Evolutionary conservation across 2,329 filamentous ascomycete genomes (phyloP), one percentile per base, ranked within the genome.

Genomic region (Aspergillus sp.): DNA sequence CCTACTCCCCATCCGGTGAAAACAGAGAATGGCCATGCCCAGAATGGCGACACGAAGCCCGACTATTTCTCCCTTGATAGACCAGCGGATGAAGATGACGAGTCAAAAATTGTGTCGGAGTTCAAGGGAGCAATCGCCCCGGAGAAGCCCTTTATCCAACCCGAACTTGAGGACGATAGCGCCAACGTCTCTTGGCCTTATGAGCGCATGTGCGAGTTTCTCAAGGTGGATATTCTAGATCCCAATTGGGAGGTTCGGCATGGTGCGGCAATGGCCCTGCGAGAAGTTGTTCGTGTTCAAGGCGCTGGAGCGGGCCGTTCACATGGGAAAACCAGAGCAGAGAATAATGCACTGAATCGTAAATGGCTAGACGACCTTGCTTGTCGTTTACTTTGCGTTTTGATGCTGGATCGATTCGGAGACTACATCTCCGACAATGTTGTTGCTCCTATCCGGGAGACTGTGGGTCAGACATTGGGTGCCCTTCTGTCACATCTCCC

Each of bases 361-460:
- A 85, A 83, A 73, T 99, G 93, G 93, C 85, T 99, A 22, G 91
- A 98, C 72, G 94, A 99, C 72, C 84, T 99, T 55, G 92, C 93
- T n/a, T 97, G 93, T 71, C 91, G 95, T 28, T 85, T 99, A 53
- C 94, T 93, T 76, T 97, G 92, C 74, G 93, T 99, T 56, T 89
- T 99, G 71, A 97, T 99, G 89, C 87, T 99, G 17, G 95, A 99
- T 79, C 89, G 93, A 57, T 99, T 99, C 73, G 96, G 93, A 60
- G 95, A 99, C 74, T 99, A 97, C 79, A 95, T 96, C 7, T 97
- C 93, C 5, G 95, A 99, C 76, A 99, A 92, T 57, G 96, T 96
- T 0, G 93, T 99, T 46, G 95, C 95, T 0, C 95, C 95, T 0
- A 97, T 99, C 66, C 86, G 95, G 66, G 95, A 99, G 80, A 97